These are phyloP conservation scores for Prunus mume DNA, from an alignment of 306 rosid species.

Conservation along the genomic window DNA sequence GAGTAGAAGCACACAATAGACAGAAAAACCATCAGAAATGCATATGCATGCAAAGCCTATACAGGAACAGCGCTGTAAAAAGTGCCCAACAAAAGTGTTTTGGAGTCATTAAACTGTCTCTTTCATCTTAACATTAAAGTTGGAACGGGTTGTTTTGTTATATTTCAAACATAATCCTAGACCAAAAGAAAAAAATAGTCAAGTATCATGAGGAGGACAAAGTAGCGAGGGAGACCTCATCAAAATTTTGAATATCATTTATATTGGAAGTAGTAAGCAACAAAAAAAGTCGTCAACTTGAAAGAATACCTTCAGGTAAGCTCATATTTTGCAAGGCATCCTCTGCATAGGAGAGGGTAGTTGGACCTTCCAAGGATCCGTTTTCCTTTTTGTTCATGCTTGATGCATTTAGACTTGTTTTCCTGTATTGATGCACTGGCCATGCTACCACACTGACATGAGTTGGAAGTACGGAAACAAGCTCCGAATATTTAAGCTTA, in stretches of 20 bases:
- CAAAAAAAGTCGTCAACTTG: neutral
- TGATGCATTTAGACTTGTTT: conserved; percentile 33
- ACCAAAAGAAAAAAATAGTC: neutral
- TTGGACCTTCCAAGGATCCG: conserved; percentile 48
- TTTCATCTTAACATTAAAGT: neutral
- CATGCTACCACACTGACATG: conserved; percentile 70
- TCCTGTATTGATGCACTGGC: conserved; percentile 58
- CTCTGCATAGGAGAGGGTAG: conserved; percentile 80
- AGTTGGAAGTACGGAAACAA: conserved; percentile 67
- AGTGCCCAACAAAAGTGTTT: neutral
- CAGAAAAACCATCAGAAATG: neutral
- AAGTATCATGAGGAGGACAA: neutral
- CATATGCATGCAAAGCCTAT: conserved; percentile 1
- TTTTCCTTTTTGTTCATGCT: conserved; percentile 57
- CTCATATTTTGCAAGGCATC: conserved; percentile 85
- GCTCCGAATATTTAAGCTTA: conserved; percentile 79
- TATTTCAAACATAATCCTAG: conserved; percentile 7
- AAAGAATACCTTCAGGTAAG: conserved; percentile 73
- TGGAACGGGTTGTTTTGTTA: neutral
- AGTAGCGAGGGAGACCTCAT: neutral
- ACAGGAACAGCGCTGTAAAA: conserved; percentile 12
- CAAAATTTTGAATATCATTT: neutral
- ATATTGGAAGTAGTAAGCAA: neutral
- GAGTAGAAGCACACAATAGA: conserved; percentile 11
- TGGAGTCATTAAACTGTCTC: conserved; percentile 1